Evolutionary conservation across 352 stramenopile genomes (phyloP).

Genomic region (Albugo candida): DNA sequence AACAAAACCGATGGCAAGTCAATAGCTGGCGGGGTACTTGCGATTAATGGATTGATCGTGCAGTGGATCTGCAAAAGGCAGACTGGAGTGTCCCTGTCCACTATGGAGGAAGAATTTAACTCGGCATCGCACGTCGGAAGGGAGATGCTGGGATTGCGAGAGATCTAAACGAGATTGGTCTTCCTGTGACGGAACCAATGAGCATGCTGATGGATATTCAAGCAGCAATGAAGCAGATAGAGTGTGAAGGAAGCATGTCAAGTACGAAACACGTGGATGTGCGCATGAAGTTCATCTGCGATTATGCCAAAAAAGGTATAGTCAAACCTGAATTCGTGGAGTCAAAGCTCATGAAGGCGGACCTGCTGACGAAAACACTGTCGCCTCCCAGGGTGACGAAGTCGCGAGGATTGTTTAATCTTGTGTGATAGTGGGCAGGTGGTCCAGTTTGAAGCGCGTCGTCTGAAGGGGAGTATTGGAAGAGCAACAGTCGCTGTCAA

Average conservation of each 20-base stretch:
- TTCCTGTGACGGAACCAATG: not conserved
- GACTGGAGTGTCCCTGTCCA: not conserved
- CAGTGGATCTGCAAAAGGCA: conserved; percentile 2
- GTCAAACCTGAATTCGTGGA: not conserved
- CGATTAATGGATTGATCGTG: conserved; percentile 2
- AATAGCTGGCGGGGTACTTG: too few species aligned
- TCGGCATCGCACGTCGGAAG: not conserved
- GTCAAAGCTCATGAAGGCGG: not conserved
- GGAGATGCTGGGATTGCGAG: not conserved
- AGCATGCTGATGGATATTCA: not conserved
- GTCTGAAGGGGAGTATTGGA: too few species aligned
- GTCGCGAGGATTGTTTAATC: too few species aligned
- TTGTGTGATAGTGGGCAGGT: too few species aligned
- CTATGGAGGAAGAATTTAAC: not conserved
- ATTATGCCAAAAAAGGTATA: not conserved
- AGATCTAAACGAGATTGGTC: not conserved
- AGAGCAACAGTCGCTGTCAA: too few species aligned
- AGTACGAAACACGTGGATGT: too few species aligned
- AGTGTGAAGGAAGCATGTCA: too few species aligned
- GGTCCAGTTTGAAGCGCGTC: too few species aligned
- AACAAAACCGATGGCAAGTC: conserved; percentile 10
- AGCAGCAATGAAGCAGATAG: not conserved
- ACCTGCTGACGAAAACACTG: not conserved
- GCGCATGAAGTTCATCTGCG: not conserved
- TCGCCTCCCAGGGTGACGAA: too few species aligned